phyloP scores from a whole-genome alignment of 306 rosid species.

The Rosa persica region DNA sequence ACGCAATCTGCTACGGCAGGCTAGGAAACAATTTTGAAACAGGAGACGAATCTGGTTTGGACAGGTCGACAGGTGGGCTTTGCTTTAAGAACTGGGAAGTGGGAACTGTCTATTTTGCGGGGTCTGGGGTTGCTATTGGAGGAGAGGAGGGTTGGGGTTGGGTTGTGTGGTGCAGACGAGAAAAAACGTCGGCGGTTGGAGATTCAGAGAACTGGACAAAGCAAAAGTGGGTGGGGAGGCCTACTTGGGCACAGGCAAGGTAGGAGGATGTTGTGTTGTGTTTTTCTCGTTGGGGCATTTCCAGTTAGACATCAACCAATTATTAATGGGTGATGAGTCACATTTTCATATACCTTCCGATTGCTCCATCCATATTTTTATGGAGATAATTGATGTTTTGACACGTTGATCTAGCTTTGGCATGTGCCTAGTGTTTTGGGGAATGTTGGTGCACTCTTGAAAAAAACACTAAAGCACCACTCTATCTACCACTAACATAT shows the following conservation, averaged over 20 bases:
- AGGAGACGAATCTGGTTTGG: neutral
- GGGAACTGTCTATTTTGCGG: neutral
- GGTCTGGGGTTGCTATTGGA: neutral
- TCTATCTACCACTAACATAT: neutral
- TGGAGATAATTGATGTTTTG: neutral
- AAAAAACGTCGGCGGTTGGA: neutral
- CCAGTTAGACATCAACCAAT: slow-evolving; percentile 1
- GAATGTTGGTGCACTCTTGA: neutral
- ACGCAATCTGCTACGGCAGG: neutral
- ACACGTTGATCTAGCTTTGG: neutral
- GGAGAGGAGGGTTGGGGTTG: neutral
- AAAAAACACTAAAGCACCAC: neutral
- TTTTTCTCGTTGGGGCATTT: neutral
- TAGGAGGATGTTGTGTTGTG: neutral
- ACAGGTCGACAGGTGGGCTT: neutral
- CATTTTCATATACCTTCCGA: neutral
- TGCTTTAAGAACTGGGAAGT: neutral
- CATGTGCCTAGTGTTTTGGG: neutral
- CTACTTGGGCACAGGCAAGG: slow-evolving; percentile 22
- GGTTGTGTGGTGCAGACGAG: neutral
- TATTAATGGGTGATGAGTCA: neutral
- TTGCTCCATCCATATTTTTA: neutral
- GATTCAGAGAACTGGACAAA: slow-evolving; percentile 18
- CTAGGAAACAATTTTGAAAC: neutral
- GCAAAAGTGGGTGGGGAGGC: slow-evolving; percentile 23